These are phyloP conservation scores for Pythium dissotocum DNA, from an alignment of 352 stramenopile genomes.

Conservation along the genomic window DNA sequence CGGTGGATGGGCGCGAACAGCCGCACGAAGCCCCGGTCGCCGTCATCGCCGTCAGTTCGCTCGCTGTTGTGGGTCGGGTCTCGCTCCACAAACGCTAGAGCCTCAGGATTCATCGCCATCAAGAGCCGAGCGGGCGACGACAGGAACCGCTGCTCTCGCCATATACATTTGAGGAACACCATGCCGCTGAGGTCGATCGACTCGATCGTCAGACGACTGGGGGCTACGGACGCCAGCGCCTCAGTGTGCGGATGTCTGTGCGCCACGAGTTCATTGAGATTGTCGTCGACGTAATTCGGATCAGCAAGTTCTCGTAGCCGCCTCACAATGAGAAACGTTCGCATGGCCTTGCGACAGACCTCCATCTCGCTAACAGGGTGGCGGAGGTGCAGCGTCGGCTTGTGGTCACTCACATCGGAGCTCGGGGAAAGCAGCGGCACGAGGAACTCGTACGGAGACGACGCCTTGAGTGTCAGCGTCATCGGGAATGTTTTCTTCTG, in stretches of 20 bases:
- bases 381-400: conserved; percentile 44
- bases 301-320: conserved; percentile 60
- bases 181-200: conserved; percentile 51
- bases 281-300: conserved; percentile 40
- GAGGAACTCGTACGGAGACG: conserved; percentile 70
- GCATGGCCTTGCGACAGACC: conserved; percentile 68
- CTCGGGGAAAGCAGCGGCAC: conserved; percentile 37
- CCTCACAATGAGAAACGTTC: conserved; percentile 60
- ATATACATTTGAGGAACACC: conserved; percentile 70
- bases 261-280: conserved; percentile 50
- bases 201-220: conserved; percentile 19
- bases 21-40: conserved; percentile 46
- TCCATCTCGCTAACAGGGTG: conserved; percentile 71
- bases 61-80: conserved; percentile 26
- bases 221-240: conserved; percentile 34
- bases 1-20: conserved; percentile 75
- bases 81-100: conserved; percentile 65
- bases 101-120: conserved; percentile 77
- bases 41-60: neutral
- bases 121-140: conserved; percentile 54
- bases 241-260: conserved; percentile 65
- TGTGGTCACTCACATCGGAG: conserved; percentile 26
- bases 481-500: conserved; percentile 49
- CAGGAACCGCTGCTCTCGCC: conserved; percentile 78
- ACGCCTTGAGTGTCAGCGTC: conserved; percentile 54